Base-by-base conservation (phyloP, 768 basidiomycete genomes). In the Lactarius quietus region DNA sequence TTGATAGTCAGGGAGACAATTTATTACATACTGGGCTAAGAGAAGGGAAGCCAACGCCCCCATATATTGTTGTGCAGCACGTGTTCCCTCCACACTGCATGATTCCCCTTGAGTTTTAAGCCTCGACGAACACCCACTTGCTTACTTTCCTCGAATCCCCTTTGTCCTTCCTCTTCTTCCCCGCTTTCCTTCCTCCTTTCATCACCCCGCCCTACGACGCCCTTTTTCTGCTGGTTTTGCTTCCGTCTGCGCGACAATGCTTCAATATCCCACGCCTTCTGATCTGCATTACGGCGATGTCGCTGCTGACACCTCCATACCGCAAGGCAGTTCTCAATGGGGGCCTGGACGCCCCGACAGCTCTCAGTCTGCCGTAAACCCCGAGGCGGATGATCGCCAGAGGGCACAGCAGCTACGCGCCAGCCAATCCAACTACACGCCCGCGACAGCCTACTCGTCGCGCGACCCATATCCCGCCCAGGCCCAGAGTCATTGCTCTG, bases 71-170 rank as follows among this genome's bases (percentile, higher is more conserved):
- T 15, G 41, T 31, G 38, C 57, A n/a, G 65, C 65, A 66, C 65
- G 65, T 66, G 65, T 52, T 53, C 36, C 0, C 48, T 33, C 45
- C 51, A 36, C 26, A 63, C 38, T 63, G 43, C 58, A 41, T 57
- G 45, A 66, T 66, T 31, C 61, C 65, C 57, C 57, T 66, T 58
- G 33, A 65, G 65, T 66, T 38, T 59, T 58, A 66, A 62, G 61
- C 65, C 61, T 61, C 33, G 20, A 39, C 48, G 41, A 51, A 61
- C 45, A 36, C 33, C 54, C 53, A 54, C 39, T 23, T 17, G 48
- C 12, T 48, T 31, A 0, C 36, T 10, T 48, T 57, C 64, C 33
- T 20, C 33, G 23, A 31, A 56, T n/a, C 12, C 55, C 18, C 55
- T 18, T n/a, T 26, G 6, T 56, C 29, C 35, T 38, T 57, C 56